Base-by-base conservation (phyloP, 306 rosid species). In the Phaseolus lunatus region DNA sequence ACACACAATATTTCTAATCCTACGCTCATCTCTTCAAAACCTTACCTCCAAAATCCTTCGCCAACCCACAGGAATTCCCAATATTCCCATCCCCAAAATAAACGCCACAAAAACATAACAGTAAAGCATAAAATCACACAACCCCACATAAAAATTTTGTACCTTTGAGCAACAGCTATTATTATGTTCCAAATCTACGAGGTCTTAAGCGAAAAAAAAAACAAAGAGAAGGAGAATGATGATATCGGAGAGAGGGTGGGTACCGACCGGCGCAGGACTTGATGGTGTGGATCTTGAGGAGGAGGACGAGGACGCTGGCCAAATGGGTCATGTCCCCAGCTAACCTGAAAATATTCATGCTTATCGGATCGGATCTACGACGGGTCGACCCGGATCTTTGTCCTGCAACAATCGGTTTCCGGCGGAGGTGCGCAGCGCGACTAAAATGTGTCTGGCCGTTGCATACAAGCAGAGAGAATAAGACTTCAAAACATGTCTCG, bases 231-330 rank as follows among this genome's bases (percentile, higher is more conserved):
- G 9, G 18, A 16, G 27, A 68, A 10, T 11, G 62, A 10, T 56
- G 64, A 24, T 10, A 26, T 4, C 3, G 37, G 65, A 26, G 48
- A 43, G 5, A 14, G 8, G 39, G 65, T 20, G 3, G 43, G 45
- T 27, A 69, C 56, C 20, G 83, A 94, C 98, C 98, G 14, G 97
- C 88, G 85, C 98, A 95, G 18, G 98, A 95, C 73, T 89, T 95
- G 85, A 97, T 95, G 10, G 98, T 92, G 84, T 95, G 92, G 84
- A 95, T 92, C 89, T 95, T 95, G 91, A 95, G 98, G 24, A 92
- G 92, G 15, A 95, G 88, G 27, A 95, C 90, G 52, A 95, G 80
- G 75, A 95, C 90, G 78, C 98, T 95, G 85, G 87, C 80, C 84
- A 95, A 76, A 84, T 95, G 98, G 49, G 92, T 90, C 94, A 92